Conservation (phyloP, 495 filamentous ascomycete genomes). For the Penicillium longicatenatum region DNA sequence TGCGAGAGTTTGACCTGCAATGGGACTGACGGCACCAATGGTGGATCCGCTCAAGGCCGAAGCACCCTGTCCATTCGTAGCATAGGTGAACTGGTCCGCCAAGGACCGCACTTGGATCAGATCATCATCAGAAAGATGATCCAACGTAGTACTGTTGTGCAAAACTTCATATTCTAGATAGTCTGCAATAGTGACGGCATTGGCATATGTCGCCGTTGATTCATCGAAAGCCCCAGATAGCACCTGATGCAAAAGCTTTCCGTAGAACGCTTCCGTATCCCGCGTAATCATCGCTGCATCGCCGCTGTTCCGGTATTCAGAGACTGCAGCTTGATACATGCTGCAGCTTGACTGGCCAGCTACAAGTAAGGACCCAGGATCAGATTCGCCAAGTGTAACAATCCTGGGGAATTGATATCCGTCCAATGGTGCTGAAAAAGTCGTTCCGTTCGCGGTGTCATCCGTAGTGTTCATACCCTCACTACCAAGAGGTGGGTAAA, state of each 20-base stretch:
- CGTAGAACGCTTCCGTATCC: slow-evolving; percentile 53
- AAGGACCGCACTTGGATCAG: slow-evolving; percentile 61
- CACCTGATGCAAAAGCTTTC: slow-evolving; percentile 40
- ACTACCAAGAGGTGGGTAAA: slow-evolving; percentile 69
- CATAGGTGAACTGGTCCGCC: slow-evolving; percentile 66
- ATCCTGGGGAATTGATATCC: slow-evolving; percentile 77
- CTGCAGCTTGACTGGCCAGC: slow-evolving; percentile 61
- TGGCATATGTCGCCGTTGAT: slow-evolving; percentile 51
- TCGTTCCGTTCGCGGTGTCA: slow-evolving; percentile 55
- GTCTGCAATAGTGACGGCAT: slow-evolving; percentile 67
- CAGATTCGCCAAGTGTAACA: slow-evolving; percentile 47
- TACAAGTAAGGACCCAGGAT: slow-evolving; percentile 59
- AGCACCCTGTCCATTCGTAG: slow-evolving; percentile 61
- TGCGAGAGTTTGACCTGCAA: slow-evolving; percentile 66
- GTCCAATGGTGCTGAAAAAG: slow-evolving; percentile 58
- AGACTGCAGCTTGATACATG: slow-evolving; percentile 36
- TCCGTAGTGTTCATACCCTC: slow-evolving; percentile 42
- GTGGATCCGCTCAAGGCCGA: slow-evolving; percentile 35
- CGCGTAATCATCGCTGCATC: slow-evolving; percentile 39
- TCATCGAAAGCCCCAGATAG: slow-evolving; percentile 37
- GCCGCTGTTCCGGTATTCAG: slow-evolving; percentile 40
- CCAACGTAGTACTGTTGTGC: slow-evolving; percentile 66
- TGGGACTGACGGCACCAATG: slow-evolving; percentile 52
- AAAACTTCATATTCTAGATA: slow-evolving; percentile 70
- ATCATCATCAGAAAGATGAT: slow-evolving; percentile 52